Conservation (phyloP, 768 basidiomycete genomes). For the Trametes cinnabarina region DNA sequence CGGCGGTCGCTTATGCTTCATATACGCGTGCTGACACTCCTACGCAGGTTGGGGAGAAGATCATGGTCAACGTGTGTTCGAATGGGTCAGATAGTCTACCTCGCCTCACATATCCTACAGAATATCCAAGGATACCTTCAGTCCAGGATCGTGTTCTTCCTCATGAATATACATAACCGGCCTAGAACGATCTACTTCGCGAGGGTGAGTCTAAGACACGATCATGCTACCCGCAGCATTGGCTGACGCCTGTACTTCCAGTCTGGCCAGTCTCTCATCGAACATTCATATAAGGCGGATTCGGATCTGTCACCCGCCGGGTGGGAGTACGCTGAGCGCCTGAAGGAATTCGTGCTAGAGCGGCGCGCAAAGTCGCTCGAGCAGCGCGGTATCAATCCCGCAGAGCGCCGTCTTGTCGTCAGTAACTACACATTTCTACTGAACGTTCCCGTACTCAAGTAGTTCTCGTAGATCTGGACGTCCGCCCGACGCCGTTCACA, state of each 20-base stretch:
- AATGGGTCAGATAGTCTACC: neutral
- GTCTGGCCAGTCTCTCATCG: conserved; percentile 98
- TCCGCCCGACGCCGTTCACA: conserved; percentile 90
- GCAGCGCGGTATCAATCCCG: conserved; percentile 62
- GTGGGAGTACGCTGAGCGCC: conserved; percentile 88
- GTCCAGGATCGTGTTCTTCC: conserved; percentile 94
- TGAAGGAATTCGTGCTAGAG: conserved; percentile 88
- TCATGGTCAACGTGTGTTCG: conserved; percentile 80
- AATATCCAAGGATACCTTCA: conserved; percentile 88
- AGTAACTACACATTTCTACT: conserved; percentile 22
- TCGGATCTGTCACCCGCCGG: conserved; percentile 93
- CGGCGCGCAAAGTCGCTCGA: conserved; percentile 75
- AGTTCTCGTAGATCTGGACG: conserved; percentile 80
- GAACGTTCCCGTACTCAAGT: neutral
- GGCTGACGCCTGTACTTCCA: conserved; percentile 29
- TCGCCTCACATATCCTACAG: conserved; percentile 34
- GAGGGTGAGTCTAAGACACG: conserved; percentile 58
- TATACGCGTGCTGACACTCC: neutral
- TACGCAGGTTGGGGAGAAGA: conserved; percentile 86
- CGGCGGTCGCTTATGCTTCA: conserved; percentile 25
- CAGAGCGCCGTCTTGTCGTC: conserved; percentile 66
- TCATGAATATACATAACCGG: conserved; percentile 98
- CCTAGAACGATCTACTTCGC: conserved; percentile 96
- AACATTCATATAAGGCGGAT: conserved; percentile 98
- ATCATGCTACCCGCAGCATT: neutral